These are phyloP conservation scores for Phytophthora agathidicida DNA, from an alignment of 352 stramenopile genomes.

Conservation along the genomic window DNA sequence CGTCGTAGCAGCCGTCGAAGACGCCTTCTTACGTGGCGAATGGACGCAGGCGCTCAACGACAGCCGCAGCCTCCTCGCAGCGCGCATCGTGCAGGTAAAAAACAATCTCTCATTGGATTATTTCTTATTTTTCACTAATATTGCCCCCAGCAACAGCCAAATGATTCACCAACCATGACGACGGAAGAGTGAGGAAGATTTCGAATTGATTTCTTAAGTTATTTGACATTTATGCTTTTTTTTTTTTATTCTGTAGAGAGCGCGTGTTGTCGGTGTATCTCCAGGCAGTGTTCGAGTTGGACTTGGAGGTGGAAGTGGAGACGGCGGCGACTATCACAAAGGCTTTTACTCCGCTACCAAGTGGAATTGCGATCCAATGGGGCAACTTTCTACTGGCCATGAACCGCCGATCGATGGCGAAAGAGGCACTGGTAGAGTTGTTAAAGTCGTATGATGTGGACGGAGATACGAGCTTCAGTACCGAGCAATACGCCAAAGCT, in stretches of 20 bases:
- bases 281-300: conserved; percentile 69
- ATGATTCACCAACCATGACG: conserved; percentile 18
- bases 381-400: conserved; percentile 74
- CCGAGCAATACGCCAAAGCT: conserved; percentile 34
- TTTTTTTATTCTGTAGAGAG: conserved; percentile 37
- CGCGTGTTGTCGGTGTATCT: conserved; percentile 70
- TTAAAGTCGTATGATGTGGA: conserved; percentile 20
- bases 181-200: conserved; percentile 23
- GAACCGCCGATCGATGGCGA: conserved; percentile 41
- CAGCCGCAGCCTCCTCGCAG: conserved; percentile 47
- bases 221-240: conserved; percentile 2
- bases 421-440: conserved; percentile 35
- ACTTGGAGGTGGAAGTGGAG: conserved; percentile 59
- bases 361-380: conserved; percentile 51
- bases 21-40: conserved; percentile 64
- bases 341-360: conserved; percentile 51
- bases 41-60: conserved; percentile 57
- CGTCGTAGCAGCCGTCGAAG: conserved; percentile 48
- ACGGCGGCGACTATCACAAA: conserved; percentile 44
- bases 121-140: not conserved
- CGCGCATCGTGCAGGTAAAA: conserved; percentile 36
- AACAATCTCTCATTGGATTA: not conserved
- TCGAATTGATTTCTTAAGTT: not conserved
- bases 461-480: not conserved
- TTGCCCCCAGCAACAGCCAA: conserved; percentile 11